Percentiles rank a stretch among this genome's conserved stretches.
phyloP scores from a whole-genome alignment of 2,329 filamentous ascomycete genomes.

The Daldinia sp. region DNA sequence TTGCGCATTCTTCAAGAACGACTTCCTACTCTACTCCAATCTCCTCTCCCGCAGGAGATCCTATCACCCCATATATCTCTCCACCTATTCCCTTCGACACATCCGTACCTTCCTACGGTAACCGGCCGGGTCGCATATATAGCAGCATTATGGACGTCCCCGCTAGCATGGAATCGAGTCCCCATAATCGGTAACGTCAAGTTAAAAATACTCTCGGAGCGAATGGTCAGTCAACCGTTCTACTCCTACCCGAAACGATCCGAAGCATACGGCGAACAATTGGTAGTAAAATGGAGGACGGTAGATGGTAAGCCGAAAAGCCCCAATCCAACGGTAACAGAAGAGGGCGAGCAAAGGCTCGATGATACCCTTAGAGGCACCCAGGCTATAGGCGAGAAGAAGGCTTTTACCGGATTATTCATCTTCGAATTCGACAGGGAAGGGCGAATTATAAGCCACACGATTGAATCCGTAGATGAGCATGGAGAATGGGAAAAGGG shows the following conservation, averaged over 20 bases:
- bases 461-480: slow-evolving; percentile 92
- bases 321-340: slow-evolving; percentile 47
- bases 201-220: slow-evolving; percentile 88
- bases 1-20: slow-evolving; percentile 74
- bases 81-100: slow-evolving; percentile 79
- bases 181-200: slow-evolving; percentile 91
- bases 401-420: slow-evolving; percentile 91
- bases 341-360: slow-evolving; percentile 53
- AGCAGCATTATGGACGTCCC: slow-evolving; percentile 94
- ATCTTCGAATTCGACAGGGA: slow-evolving; percentile 95
- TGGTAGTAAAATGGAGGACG: slow-evolving; percentile 92
- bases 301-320: slow-evolving; percentile 61
- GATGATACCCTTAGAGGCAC: slow-evolving; percentile 53
- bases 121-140: slow-evolving; percentile 91
- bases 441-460: slow-evolving; percentile 86
- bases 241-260: slow-evolving; percentile 61
- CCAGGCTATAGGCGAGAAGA: slow-evolving; percentile 68
- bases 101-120: slow-evolving; percentile 91
- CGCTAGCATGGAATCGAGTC: slow-evolving; percentile 93
- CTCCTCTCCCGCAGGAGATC: slow-evolving; percentile 78
- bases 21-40: slow-evolving; percentile 74
- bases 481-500: slow-evolving; percentile 85
- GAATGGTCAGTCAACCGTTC: slow-evolving; percentile 76
- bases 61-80: slow-evolving; percentile 80
- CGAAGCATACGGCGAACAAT: slow-evolving; percentile 77